Evolutionary conservation across 768 basidiomycete genomes (phyloP), one percentile per base, ranked within the genome.

Genomic region (Collybiopsis luxurians): DNA sequence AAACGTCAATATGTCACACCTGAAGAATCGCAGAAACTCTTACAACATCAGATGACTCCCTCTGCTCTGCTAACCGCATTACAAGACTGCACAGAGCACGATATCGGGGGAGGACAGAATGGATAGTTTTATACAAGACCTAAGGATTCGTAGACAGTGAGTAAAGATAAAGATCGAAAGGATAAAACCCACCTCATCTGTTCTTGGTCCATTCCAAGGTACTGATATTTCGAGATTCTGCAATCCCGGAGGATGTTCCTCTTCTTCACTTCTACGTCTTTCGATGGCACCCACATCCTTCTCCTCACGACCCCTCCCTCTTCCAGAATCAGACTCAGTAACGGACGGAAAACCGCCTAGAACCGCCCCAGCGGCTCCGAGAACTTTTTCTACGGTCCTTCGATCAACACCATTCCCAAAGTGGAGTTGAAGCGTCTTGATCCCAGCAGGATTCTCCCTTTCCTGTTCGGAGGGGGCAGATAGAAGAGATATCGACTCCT

Each of bases 341-440:
- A 58, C 63, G 63, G 28, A 55, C 45, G 2, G 27, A n/a, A 60
- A 60, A 23, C 66, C 66, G 4, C 74, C 73, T 4, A 76, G 61
- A 15, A 69, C 65, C 4, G 71, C 69, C 34, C 74, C 75, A 2
- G 70, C 73, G 3, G 78, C 75, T n/a, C 71, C 71, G 34, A 81
- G 54, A 9, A 78, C 69, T 59, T 80, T 80, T 54, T 77, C 79
- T 28, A 78, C 69, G 13, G 78, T 75, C 40, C 80, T 67, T 55
- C 69, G 66, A 59, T 81, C 80, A 15, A 80, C 75, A 23, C 64
- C 63, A 21, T 68, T 64, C 1, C 71, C 67, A 58, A 81, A 80
- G 6, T 65, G 60, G 3, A 81, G 55, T 2, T 64, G 59, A 80
- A 66, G 7, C 21, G 15, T 30, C 28, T 43, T 43, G 19, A 31